A percentile compares a stretch with the other conserved stretches of the same genome.
phyloP scores from a whole-genome alignment of 768 basidiomycete species.

The Termitomyces sp. region DNA sequence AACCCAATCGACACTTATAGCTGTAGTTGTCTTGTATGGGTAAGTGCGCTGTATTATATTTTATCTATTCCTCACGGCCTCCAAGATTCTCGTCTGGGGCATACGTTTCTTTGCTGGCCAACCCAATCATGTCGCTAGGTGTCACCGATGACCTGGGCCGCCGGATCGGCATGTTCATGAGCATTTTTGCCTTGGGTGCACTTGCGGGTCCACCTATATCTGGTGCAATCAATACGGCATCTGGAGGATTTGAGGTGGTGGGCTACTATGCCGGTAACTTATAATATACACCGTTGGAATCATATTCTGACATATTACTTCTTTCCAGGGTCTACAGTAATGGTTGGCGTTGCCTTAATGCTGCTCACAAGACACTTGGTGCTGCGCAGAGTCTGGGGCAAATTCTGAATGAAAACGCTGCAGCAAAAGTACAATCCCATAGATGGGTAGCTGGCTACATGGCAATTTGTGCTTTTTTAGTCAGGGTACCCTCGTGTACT shows the following conservation, averaged over 20 bases:
- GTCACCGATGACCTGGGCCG: constrained; percentile 58
- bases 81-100: constrained; percentile 57
- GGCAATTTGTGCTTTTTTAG: not conserved
- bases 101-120: constrained; percentile 51
- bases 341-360: constrained; percentile 15
- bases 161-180: constrained; percentile 62
- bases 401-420: constrained; percentile 6
- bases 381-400: constrained; percentile 12
- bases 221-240: constrained; percentile 56
- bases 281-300: not conserved
- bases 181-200: constrained; percentile 56
- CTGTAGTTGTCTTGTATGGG: constrained; percentile 63
- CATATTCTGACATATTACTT: not conserved
- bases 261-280: constrained; percentile 30
- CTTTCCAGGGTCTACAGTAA: constrained; percentile 15
- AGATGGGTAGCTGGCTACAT: not conserved
- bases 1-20: constrained; percentile 41
- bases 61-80: not conserved
- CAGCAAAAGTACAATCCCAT: not conserved
- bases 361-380: constrained; percentile 14
- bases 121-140: constrained; percentile 62
- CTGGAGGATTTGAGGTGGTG: constrained; percentile 49
- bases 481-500: not conserved
- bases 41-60: constrained; percentile 15
- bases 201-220: constrained; percentile 72